These are phyloP conservation scores for Boletus coccyginus DNA, from an alignment of 768 basidiomycete genomes.

Conservation along the genomic window DNA sequence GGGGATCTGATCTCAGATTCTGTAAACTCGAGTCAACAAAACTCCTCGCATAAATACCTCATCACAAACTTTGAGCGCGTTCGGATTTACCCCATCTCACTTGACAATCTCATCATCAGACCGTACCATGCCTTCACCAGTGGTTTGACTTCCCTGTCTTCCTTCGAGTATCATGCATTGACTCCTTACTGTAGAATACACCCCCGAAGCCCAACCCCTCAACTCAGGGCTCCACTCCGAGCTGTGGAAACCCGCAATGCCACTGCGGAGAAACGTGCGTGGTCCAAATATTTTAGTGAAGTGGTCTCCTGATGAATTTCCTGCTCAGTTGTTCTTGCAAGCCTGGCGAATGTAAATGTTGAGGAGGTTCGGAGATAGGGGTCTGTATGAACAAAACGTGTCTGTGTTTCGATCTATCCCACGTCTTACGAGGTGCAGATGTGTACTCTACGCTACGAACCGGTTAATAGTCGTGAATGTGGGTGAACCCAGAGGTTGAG, in stretches of 20 bases:
- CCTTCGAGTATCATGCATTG: not conserved
- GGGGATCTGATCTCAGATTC: not conserved
- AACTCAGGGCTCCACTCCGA: conserved; percentile 3
- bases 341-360: conserved; percentile 17
- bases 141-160: not conserved
- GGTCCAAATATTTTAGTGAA: too few relatives aligned
- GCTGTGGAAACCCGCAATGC: conserved; percentile 20
- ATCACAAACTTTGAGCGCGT: not conserved
- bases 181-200: conserved; percentile 1
- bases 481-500: too few relatives aligned
- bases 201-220: not conserved
- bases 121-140: conserved; percentile 12
- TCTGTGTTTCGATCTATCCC: not conserved
- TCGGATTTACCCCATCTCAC: not conserved
- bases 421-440: not conserved
- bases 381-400: not conserved
- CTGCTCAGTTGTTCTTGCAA: conserved; percentile 11
- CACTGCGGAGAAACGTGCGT: conserved; percentile 18
- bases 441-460: not conserved
- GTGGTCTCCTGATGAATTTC: not conserved
- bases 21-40: not conserved
- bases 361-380: not conserved
- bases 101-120: not conserved
- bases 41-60: conserved; percentile 4
- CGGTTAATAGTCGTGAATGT: too few relatives aligned